Conservation (phyloP, 163 green algal species). For the Volvox carteri region DNA sequence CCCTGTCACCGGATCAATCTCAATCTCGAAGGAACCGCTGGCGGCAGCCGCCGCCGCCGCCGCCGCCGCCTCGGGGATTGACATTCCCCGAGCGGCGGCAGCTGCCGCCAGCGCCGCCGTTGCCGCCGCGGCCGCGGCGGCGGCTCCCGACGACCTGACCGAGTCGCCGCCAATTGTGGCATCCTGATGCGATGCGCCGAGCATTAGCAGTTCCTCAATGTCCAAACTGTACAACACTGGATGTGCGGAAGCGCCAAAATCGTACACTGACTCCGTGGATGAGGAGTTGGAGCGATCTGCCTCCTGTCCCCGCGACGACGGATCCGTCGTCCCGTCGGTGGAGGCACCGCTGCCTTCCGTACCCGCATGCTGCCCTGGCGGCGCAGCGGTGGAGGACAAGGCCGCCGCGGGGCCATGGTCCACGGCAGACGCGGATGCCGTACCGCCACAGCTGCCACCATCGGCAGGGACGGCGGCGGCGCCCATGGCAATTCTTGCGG, state of each 20-base stretch:
- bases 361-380: too few species aligned
- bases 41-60: not conserved
- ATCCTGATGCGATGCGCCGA: not conserved
- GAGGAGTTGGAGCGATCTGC: conserved; percentile 11
- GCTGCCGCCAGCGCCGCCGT: not conserved
- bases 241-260: not conserved
- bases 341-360: not conserved
- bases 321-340: not conserved
- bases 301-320: not conserved
- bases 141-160: not conserved
- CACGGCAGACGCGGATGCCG: too few species aligned
- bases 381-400: not conserved
- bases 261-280: not conserved
- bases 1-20: conserved; percentile 11
- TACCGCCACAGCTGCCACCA: not conserved
- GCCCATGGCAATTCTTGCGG: not conserved
- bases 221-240: conserved; percentile 14
- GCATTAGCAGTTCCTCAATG: conserved; percentile 27
- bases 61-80: not conserved
- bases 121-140: not conserved
- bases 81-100: not conserved
- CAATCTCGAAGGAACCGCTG: not conserved
- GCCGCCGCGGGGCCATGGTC: not conserved
- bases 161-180: not conserved
- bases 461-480: not conserved